phyloP scores from a whole-genome alignment of 1,284 basidiomycete species.

The Moniliophthora roreri region DNA sequence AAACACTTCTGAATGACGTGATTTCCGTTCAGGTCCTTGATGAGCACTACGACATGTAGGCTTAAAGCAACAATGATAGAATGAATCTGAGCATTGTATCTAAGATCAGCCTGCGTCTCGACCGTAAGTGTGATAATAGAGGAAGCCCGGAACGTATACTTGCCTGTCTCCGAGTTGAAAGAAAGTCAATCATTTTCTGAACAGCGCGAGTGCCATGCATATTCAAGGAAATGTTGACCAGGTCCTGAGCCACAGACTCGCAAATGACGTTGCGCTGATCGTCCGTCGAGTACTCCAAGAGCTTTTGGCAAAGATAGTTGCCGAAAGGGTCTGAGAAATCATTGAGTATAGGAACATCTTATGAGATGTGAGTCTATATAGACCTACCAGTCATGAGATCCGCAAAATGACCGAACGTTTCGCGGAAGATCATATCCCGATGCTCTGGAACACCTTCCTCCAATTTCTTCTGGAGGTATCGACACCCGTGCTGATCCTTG shows the following conservation, averaged over 20 bases:
- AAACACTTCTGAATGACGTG: constrained; percentile 99
- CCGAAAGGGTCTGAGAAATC: constrained; percentile 87
- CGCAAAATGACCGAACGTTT: constrained; percentile 97
- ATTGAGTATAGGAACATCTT: constrained; percentile 8
- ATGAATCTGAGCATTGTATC: constrained; percentile 90
- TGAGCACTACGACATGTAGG: constrained; percentile 97
- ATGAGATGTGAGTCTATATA: neutral
- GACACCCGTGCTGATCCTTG: constrained; percentile 99
- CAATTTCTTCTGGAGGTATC: constrained; percentile 98
- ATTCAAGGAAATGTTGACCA: constrained; percentile 98
- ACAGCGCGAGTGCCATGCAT: constrained; percentile 99
- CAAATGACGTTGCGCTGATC: constrained; percentile 98
- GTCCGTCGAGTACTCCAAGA: constrained; percentile 96
- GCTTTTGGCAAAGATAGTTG: constrained; percentile 98
- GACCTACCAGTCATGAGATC: constrained; percentile 93
- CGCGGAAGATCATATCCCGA: constrained; percentile 98
- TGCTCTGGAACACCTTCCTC: constrained; percentile 95
- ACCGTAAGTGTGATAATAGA: constrained; percentile 42
- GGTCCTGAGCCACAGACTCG: constrained; percentile 95
- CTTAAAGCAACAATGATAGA: constrained; percentile 97
- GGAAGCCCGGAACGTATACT: constrained; percentile 37
- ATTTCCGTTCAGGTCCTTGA: constrained; percentile 99
- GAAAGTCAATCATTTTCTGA: constrained; percentile 99
- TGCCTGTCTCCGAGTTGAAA: constrained; percentile 92
- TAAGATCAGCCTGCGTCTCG: constrained; percentile 66